Evolutionary conservation across 148 eudicot species (phyloP).

Genomic region (Vaccinium vitisidaea): DNA sequence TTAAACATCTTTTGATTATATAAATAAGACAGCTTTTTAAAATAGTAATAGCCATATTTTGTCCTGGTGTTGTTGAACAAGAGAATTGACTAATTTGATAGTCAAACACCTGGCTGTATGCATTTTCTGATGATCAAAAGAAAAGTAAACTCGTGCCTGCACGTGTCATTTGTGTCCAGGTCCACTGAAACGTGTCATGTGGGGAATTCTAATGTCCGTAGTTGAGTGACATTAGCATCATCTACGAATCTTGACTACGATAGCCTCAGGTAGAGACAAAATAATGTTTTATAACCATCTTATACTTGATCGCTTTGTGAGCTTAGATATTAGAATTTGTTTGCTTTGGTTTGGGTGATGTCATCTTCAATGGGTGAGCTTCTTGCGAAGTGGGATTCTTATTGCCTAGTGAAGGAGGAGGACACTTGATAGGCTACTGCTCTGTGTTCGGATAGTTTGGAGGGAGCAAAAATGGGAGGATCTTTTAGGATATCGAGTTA

Average conservation of each 20-base stretch:
- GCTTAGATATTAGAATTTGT: background rate
- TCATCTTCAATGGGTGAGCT: background rate
- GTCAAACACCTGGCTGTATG: background rate
- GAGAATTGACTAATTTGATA: background rate
- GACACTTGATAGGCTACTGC: background rate
- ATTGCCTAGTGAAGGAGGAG: background rate
- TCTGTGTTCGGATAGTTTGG: background rate
- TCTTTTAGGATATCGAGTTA: background rate
- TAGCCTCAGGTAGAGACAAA: constrained; percentile 1
- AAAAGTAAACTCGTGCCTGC: background rate
- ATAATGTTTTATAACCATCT: background rate
- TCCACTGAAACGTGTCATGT: background rate
- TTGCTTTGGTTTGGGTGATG: background rate
- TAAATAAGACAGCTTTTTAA: background rate
- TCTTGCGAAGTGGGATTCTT: background rate
- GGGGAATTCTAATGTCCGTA: background rate
- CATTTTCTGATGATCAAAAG: no score
- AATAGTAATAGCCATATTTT: background rate
- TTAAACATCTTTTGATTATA: background rate
- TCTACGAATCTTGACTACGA: background rate
- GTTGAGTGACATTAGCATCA: background rate
- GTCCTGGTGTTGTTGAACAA: background rate
- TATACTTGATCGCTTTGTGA: background rate
- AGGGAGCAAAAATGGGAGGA: background rate
- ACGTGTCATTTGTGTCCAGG: background rate